Conservation (phyloP, 2,329 filamentous ascomycete genomes). For the Hypomyces rosellus region DNA sequence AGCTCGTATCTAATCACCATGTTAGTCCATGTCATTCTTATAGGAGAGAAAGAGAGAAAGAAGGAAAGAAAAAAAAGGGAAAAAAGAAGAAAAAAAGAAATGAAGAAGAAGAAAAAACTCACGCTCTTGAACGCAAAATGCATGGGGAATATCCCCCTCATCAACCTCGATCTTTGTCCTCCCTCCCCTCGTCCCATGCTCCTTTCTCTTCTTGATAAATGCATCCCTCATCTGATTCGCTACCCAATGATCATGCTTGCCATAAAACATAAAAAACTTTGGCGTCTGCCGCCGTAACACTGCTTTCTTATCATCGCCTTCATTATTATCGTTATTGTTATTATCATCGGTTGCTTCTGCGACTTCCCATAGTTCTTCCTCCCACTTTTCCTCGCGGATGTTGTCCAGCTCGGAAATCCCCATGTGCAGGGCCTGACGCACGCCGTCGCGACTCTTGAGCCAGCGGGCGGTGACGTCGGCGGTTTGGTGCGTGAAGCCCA, state of each 20-base stretch:
- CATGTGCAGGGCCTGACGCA: conserved; percentile 54
- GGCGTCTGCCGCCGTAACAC: conserved; percentile 20
- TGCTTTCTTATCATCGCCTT: not conserved
- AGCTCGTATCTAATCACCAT: conserved; percentile 20
- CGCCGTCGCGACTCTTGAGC: conserved; percentile 49
- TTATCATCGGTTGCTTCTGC: conserved; percentile 13
- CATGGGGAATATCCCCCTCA: conserved; percentile 50
- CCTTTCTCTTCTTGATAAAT: conserved; percentile 42
- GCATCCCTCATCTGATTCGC: conserved; percentile 48
- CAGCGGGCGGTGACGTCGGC: conserved; percentile 47
- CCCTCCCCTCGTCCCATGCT: conserved; percentile 26
- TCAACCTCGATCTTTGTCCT: conserved; percentile 48
- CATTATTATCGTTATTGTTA: not conserved
- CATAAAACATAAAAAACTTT: conserved; percentile 56
- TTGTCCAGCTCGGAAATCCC: conserved; percentile 54
- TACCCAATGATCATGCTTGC: conserved; percentile 57
- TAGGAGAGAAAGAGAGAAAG: not conserved
- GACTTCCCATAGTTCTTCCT: conserved; percentile 51
- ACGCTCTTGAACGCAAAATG: conserved; percentile 46
- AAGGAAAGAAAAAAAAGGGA: not conserved
- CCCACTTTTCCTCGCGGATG: conserved; percentile 55
- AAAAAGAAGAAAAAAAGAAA: not conserved
- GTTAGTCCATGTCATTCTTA: conserved; percentile 2
- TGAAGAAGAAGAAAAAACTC: conserved; percentile 14
- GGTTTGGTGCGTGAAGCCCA: conserved; percentile 44